A percentile compares a stretch with the other conserved stretches of the same genome.
phyloP scores from a whole-genome alignment of 257 asterid species.

The Penstemon davidsonii region DNA sequence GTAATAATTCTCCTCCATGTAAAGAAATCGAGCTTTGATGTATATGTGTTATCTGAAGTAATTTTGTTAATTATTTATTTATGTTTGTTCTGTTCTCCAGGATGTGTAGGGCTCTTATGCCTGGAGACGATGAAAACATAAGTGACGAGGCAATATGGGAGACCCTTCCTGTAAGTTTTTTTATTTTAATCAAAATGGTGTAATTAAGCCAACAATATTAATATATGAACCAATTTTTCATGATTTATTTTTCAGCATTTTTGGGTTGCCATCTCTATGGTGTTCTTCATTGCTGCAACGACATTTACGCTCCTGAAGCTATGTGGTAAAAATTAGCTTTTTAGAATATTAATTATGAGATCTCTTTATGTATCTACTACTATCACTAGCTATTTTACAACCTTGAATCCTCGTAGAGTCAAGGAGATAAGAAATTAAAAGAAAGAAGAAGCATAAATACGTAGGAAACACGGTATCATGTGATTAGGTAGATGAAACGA shows the following conservation, averaged over 20 bases:
- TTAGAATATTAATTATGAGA: conserved; percentile 14
- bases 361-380: not conserved
- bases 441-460: not conserved
- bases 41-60: conserved; percentile 20
- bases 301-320: conserved; percentile 84
- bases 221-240: not conserved
- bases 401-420: not conserved
- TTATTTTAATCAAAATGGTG: not conserved
- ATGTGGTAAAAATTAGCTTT: conserved; percentile 53
- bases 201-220: not conserved
- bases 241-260: conserved; percentile 71
- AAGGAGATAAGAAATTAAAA: not conserved
- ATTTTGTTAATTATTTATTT: conserved; percentile 16
- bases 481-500: not conserved
- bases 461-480: not conserved
- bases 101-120: conserved; percentile 96
- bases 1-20: conserved; percentile 43
- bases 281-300: conserved; percentile 95
- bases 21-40: conserved; percentile 17
- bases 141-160: conserved; percentile 96
- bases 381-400: conserved; percentile 7
- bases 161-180: conserved; percentile 91
- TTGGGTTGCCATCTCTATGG: conserved; percentile 98
- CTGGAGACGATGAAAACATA: conserved; percentile 88
- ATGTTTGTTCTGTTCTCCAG: conserved; percentile 42